Evolutionary conservation across 2,329 filamentous ascomycete genomes (phyloP), one percentile per base, ranked within the genome.

Genomic region (Aspergillus brunneoviolaceus): DNA sequence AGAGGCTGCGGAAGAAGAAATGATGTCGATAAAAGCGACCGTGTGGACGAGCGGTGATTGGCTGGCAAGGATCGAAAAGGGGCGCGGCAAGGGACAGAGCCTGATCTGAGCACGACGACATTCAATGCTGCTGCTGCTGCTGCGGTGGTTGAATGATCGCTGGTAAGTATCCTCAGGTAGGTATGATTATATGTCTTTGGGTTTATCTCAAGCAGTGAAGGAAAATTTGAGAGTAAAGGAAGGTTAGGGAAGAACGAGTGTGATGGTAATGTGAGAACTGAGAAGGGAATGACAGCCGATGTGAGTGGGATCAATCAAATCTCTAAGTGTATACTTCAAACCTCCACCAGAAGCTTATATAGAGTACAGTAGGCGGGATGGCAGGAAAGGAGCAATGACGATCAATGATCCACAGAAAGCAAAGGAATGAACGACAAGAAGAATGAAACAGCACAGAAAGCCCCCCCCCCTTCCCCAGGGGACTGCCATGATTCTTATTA

Each of bases 51-150:
- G 54, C 51, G 48, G 62, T 69, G 67, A 69, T 69, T 69, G 68
- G 67, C 57, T 57, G 65, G 57, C 16, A 45, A 51, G 51, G 58
- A 49, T 45, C 49, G 62, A 66, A 68, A 69, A 70, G 68, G 67
- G 69, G 68, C 63, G 54, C 58, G 58, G 63, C 61, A 63, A 59
- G 51, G 64, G 63, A 61, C 65, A 59, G 54, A 33, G 48, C 33
- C 51, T 58, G 63, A 65, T 63, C 65, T 63, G 63, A 61, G 65
- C 65, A 61, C 63, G 61, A 61, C 63, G 61, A 65, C 65, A 66
- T 66, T 60, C 63, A 63, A 50, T 33, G 48, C 11, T 33, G 48
- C 12, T 19, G 47, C 10, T 35, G 33, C 9, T 35, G 33, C 12
- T 16, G 33, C 33, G 12, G 14, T 35, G 5, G 33, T 16, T 35